Percentiles rank a stretch among this genome's conserved stretches.
These are phyloP conservation scores for Orbilia oligospora DNA, from an alignment of 2,329 filamentous ascomycete genomes.

Conservation along the genomic window DNA sequence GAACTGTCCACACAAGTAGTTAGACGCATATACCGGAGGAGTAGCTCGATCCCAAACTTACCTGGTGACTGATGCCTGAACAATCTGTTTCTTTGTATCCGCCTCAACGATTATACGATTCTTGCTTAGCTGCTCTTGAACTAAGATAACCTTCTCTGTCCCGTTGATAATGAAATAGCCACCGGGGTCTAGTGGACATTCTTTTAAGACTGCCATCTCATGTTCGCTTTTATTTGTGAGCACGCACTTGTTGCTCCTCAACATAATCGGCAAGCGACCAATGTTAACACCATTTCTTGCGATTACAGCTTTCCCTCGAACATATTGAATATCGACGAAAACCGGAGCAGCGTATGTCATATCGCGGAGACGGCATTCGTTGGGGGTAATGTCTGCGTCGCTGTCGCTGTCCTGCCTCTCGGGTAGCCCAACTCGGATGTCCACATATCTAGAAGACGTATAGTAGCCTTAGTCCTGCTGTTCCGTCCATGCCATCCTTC, in stretches of 20 bases:
- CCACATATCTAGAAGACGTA: constrained; percentile 73
- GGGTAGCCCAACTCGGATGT: constrained; percentile 88
- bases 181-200: constrained; percentile 94
- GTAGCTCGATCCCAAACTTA: constrained; percentile 62
- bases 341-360: constrained; percentile 99
- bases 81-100: constrained; percentile 89
- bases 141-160: constrained; percentile 97
- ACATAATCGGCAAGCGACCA: constrained; percentile 94
- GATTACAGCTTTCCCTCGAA: constrained; percentile 82
- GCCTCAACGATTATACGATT: constrained; percentile 98
- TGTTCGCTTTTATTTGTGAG: constrained; percentile 85
- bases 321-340: constrained; percentile 90
- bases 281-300: constrained; percentile 82
- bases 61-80: constrained; percentile 92
- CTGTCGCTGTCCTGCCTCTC: constrained; percentile 81
- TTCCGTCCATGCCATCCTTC: background rate
- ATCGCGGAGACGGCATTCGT: constrained; percentile 95
- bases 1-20: constrained; percentile 73
- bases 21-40: constrained; percentile 13
- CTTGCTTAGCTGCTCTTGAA: constrained; percentile 99
- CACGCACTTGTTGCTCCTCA: constrained; percentile 93
- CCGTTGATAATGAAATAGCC: constrained; percentile 98
- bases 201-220: constrained; percentile 91
- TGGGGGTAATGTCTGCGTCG: constrained; percentile 84
- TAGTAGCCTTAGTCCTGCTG: constrained; percentile 13